Base-by-base conservation (phyloP, 2,329 filamentous ascomycete genomes). In the Verticillium tricorpus region DNA sequence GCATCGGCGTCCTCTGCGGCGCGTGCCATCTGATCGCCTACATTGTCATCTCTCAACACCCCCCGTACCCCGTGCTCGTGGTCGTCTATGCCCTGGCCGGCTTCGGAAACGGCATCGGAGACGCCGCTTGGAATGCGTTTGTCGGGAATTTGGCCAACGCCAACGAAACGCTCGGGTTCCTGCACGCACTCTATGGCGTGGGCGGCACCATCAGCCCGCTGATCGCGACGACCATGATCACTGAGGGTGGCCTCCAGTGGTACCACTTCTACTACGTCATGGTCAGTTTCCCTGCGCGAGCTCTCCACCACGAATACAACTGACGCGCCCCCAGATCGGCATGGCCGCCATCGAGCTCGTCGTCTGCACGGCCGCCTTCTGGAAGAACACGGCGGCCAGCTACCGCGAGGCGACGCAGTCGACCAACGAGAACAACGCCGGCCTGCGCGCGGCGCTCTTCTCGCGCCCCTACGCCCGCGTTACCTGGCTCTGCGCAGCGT, bases 251-350 rank as follows among this genome's bases (percentile, higher is more conserved):
- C 6, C 65, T 88, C 58, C 79, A 79, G 0, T 93, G 90, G 90
- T 91, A 88, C 67, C 78, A 78, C 2, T 93, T 89, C 70, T 93
- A 92, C 73, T 92, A 91, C 69, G 76, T 92, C 54, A 90, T 92
- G 87, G 85, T 89, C 69, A 64, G 81, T 28, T 5, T 19, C 17
- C 5, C 12, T 19, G 9, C 34, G 6, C 45, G 15, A 22, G 34
- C 31, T 19, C 4, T 3, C 14, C n/a, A 2, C 14, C n/a, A 2
- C 15, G 11, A 15, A 31, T 1, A 19, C 25, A 17, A 7, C 15
- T 31, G 25, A 17, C 31, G 14, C n/a, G 56, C 9, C 5, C 15
- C 78, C 45, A 76, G 84, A 80, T 88, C 61, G 82, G 74, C 5
- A 76, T 82, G 57, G 80, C 86, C 0, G 74, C 69, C 4, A 64